Evolutionary conservation across 176 grass and related monocot species (phyloP).

Genomic region (Tillandsia fasciculata): DNA sequence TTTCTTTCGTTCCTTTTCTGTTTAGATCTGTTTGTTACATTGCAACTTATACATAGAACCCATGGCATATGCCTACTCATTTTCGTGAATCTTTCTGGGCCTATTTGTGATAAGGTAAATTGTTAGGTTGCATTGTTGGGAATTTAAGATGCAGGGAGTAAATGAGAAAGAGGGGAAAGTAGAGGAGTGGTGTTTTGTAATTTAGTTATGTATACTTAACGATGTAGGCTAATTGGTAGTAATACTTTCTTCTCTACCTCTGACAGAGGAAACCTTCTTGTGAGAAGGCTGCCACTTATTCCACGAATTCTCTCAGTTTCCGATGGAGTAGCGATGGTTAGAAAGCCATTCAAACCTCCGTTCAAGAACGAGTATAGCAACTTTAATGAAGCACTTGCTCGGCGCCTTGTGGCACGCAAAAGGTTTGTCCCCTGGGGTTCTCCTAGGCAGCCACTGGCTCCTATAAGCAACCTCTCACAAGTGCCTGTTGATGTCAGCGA

Average conservation of each 20-base stretch:
- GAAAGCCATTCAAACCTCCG: conserved; percentile 92
- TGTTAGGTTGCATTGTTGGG: too few species aligned
- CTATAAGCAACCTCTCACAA: conserved; percentile 39
- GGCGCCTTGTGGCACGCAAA: conserved; percentile 79
- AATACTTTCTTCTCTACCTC: conserved; percentile 20
- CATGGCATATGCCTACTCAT: too few species aligned
- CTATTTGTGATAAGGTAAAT: too few species aligned
- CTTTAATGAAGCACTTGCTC: conserved; percentile 52
- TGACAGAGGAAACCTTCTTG: conserved; percentile 74
- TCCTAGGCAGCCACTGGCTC: conserved; percentile 34
- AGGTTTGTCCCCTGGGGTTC: conserved; percentile 84
- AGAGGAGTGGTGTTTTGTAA: too few species aligned
- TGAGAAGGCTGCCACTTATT: conserved; percentile 84
- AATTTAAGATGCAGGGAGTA: too few species aligned
- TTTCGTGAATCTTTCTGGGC: too few species aligned
- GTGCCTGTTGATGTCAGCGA: conserved; percentile 27
- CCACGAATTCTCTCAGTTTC: conserved; percentile 87
- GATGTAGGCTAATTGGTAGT: neutral
- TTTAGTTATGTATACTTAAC: neutral
- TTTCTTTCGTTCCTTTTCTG: too few species aligned
- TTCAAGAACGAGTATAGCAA: conserved; percentile 54
- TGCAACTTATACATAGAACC: too few species aligned
- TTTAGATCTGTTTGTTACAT: too few species aligned
- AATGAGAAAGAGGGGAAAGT: too few species aligned
- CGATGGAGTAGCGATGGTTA: conserved; percentile 63